Base-by-base conservation (phyloP, 805 yeast species). In the Barnettozyma wickerhamii region DNA sequence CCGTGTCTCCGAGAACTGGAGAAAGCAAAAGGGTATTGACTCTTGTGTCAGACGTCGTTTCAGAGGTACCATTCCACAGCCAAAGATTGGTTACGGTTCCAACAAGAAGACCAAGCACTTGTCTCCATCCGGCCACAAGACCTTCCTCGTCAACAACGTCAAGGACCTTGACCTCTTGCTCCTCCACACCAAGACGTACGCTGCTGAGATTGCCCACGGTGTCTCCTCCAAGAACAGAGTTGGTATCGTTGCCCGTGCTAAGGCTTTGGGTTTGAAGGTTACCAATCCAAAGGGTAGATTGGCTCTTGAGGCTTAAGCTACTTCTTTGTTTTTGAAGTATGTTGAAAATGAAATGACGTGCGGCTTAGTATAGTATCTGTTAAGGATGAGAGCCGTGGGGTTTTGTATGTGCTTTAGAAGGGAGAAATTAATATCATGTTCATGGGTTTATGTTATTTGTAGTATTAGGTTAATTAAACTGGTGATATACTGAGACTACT, bases 11-110 rank as follows among this genome's bases (percentile, higher is more conserved):
- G 97, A 88, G 77, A 84, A 82, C 83, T 95, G 99, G 99, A 93
- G 99, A 88, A 91, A 93, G 80, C 99, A 95, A 79, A 93, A 93
- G 87, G 99, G 99, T 93, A 93, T 93, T 71, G 99, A 93, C 81
- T 90, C 98, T 62, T 81, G 88, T 78, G 97, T 95, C 72, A 93
- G 99, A 82, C 91, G 99, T 82, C 84, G 93, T 81, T 93, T 93
- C 95, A 88, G 97, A 84, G 99, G 99, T 69, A 84, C 91, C 76
- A 87, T 93, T 70, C 79, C 90, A 65, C 95, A 91, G 81, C 99
- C 99, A 81, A 90, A 85, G 80, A 90, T 93, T 66, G 99, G 99
- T 81, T 93, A 87, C 81, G 97, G 99, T 77, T 89, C 98, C 63
- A 89, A 93, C 96, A 93, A 88, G 80, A 89, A 84, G 82, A 93